Conservation (phyloP, 768 basidiomycete genomes). For the Hypholoma fasciculare region DNA sequence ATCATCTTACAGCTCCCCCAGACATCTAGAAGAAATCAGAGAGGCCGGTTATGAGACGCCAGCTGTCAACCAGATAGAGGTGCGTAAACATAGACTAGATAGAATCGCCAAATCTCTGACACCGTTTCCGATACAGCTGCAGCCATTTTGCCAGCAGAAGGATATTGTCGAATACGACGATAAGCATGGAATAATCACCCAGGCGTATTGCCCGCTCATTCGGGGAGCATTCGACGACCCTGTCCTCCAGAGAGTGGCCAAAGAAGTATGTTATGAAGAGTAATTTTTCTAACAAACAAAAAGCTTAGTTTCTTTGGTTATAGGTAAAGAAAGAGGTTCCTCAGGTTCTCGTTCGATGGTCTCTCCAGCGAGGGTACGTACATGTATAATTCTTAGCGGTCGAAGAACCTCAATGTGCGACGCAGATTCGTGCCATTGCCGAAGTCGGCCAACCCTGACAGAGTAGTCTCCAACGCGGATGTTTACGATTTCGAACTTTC, state of each 20-base stretch:
- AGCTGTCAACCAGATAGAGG: constrained; percentile 82
- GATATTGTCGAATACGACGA: constrained; percentile 75
- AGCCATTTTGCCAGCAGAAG: constrained; percentile 80
- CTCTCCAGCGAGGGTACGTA: constrained; percentile 72
- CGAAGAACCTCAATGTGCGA: neutral
- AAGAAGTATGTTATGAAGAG: constrained; percentile 39
- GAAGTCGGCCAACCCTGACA: constrained; percentile 67
- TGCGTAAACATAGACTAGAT: constrained; percentile 33
- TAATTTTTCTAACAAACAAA: constrained; percentile 14
- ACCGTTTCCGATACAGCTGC: constrained; percentile 64
- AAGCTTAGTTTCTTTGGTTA: constrained; percentile 57
- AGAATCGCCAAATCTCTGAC: constrained; percentile 23
- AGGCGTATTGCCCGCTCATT: constrained; percentile 79
- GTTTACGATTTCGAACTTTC: constrained; percentile 74
- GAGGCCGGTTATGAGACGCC: constrained; percentile 63
- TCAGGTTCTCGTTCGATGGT: constrained; percentile 86
- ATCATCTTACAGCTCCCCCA: constrained; percentile 47
- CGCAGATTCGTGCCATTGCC: constrained; percentile 70
- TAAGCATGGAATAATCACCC: constrained; percentile 55
- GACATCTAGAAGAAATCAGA: constrained; percentile 75
- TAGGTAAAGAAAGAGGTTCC: constrained; percentile 61
- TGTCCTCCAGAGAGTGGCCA: constrained; percentile 51
- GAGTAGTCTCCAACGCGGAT: constrained; percentile 71
- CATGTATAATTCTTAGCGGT: neutral
- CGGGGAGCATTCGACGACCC: constrained; percentile 56